Evolutionary conservation across 2,329 filamentous ascomycete genomes (phyloP), one percentile per base, ranked within the genome.

Genomic region (Beauveria scarabaeidicola): DNA sequence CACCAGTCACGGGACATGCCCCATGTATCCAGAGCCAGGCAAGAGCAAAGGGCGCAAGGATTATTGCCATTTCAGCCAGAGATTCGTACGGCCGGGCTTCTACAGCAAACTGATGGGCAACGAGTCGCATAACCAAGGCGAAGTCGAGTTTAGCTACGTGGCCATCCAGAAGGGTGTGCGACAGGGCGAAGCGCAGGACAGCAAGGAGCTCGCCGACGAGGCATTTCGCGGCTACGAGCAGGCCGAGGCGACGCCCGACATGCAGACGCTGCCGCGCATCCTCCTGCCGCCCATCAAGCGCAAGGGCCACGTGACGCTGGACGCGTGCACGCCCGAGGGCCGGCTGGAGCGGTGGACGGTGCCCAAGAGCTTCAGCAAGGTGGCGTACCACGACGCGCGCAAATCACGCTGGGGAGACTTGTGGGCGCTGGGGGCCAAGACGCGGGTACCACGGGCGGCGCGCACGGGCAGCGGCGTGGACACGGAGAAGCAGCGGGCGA

Each of bases 351-450:
- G 94, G 59, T 99, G 94, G 94, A 94, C 88, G 0, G 87, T 99
- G 0, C 90, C 93, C 1, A 86, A 86, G 66, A 91, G 86, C 61
- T 94, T 87, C 73, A 87, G 87, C 71, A 86, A 83, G 66, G 85
- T 88, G 67, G 91, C 91, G 1, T 97, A 93, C 75, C 90, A 89
- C 66, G 94, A 97, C 70, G 94, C 94, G 40, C 85, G 94, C 63
- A 99, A 99, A 75, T 83, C 88, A 0, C 77, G 77, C 57, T 97
- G 93, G 94, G 94, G 94, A 43, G 94, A 97, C 70, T 78, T 97
- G 10, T 99, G 94, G 94, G 91, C 93, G 0, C 78, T 97, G 0
- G 94, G 94, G 0, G 93, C 92, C 23, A 97, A 97, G 79, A 95
- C 91, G 0, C 81, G 91, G 13, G 81, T 88, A 4, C 69, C 73